Percentiles rank a stretch among this genome's conserved stretches.
Evolutionary conservation across 192 early-diverging fungal species (phyloP).

Genomic region (Lobosporangium transversale): DNA sequence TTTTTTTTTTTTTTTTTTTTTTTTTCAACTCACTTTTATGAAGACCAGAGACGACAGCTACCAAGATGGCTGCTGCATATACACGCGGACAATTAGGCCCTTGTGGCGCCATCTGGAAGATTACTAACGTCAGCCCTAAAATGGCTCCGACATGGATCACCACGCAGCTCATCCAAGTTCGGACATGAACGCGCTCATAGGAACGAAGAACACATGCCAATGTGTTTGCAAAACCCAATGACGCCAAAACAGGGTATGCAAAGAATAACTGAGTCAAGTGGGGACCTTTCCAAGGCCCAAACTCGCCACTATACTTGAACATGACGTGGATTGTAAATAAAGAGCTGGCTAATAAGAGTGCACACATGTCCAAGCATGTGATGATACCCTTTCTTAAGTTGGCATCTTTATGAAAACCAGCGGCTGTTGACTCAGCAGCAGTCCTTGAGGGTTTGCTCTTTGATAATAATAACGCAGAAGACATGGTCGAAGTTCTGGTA

Average conservation of each 20-base stretch:
- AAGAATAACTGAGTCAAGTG: conserved; percentile 64
- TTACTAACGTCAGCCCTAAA: conserved; percentile 48
- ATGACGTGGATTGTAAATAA: conserved; percentile 56
- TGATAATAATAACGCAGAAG: background rate
- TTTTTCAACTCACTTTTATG: conserved; percentile 34
- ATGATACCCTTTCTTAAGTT: conserved; percentile 55
- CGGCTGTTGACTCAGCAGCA: background rate
- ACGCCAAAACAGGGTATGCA: conserved; percentile 60
- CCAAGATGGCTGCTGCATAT: conserved; percentile 42
- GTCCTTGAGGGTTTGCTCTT: background rate
- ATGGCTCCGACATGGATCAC: conserved; percentile 43
- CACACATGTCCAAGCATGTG: conserved; percentile 59
- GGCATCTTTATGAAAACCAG: conserved; percentile 33
- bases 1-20: background rate
- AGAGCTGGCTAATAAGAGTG: conserved; percentile 60
- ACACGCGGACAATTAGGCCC: conserved; percentile 50
- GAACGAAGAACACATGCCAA: conserved; percentile 53
- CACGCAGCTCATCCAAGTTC: conserved; percentile 48
- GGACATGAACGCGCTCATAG: conserved; percentile 30
- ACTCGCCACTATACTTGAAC: conserved; percentile 61
- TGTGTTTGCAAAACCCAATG: conserved; percentile 58
- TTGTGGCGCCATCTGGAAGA: conserved; percentile 49
- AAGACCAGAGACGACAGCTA: conserved; percentile 41
- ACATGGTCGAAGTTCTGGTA: background rate
- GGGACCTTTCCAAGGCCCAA: conserved; percentile 70